Evolutionary conservation across 2,329 filamentous ascomycete species (phyloP), one percentile per base, ranked within the genome.

Genomic region (Curvularia lunata): DNA sequence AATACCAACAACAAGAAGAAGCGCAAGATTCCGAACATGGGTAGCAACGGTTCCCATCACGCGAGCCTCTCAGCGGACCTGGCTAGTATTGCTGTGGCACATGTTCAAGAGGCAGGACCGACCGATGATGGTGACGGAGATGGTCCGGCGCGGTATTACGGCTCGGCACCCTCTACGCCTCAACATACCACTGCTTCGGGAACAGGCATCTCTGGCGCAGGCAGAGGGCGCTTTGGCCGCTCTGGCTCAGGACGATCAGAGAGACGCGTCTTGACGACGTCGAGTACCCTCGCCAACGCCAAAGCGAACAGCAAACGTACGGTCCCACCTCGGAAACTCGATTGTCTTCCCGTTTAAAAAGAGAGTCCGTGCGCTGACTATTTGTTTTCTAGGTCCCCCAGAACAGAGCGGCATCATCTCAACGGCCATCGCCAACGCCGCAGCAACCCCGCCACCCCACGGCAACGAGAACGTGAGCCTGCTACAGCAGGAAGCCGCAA

Each of bases 1-100:
- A 98, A 98, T 71, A 96, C 92, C 34, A 98, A 97, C 77, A 99
- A 99, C 75, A 99, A 99, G 79, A 99, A 98, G 82, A 98, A 99
- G 78, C 86, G 95, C 66, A 99, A 99, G 79, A 98, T 99, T 37
- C 95, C 95, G 0, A 92, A 92, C 0, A 92, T 91, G 9, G 90
- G 91, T 18, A 90, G 91, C 68, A 82, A 87, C 13, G 85, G 80
- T 53, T 78, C 82, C 61, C 85, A 87, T 70, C 82, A 87, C 63
- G 64, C 68, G 37, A 80, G 81, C 55, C 77, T 90, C 50, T 86
- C 86, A 16, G 83, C 85, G 27, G 88, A 90, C 64, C 81, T 90
- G 75, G 84, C 86, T 40, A 85, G 82, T 67, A 84, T 89, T 83
- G 86, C 85, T 43, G 81, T 89, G 47, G 80, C 58, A 47, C 78